Conservation (phyloP, 2,329 filamentous ascomycete genomes). For the Talaromyces sp. region DNA sequence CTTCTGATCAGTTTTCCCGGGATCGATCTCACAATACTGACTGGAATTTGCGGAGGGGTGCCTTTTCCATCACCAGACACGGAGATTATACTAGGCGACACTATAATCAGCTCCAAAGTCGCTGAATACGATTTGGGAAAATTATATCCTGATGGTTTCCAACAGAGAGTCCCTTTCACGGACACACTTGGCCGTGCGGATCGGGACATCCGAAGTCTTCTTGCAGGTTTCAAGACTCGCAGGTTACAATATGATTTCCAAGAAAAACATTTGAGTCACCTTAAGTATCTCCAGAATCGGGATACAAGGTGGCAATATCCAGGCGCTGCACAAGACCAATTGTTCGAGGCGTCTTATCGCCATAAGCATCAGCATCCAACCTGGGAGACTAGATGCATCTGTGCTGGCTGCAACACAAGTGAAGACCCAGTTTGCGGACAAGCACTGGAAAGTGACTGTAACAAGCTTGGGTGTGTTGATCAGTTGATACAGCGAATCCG, state of each 20-base stretch:
- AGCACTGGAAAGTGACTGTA: constrained; percentile 4
- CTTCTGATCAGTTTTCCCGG: constrained; percentile 14
- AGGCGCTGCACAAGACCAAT: constrained; percentile 1
- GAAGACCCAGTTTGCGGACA: neutral
- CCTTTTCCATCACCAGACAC: constrained; percentile 3
- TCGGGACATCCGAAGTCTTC: neutral
- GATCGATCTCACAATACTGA: constrained; percentile 16
- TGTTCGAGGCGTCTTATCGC: constrained; percentile 10
- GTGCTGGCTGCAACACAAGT: neutral
- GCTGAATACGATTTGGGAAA: constrained; percentile 21
- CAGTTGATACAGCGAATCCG: neutral
- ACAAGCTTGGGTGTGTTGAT: neutral
- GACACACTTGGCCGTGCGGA: constrained; percentile 3
- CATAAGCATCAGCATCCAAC: constrained; percentile 1
- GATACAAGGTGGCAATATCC: constrained; percentile 5
- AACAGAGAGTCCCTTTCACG: neutral
- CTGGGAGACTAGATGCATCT: neutral
- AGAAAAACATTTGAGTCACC: neutral
- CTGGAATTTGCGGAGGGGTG: constrained; percentile 18
- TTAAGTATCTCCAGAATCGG: neutral
- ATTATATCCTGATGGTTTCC: constrained; percentile 5
- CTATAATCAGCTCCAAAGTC: constrained; percentile 20
- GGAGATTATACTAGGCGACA: constrained; percentile 21
- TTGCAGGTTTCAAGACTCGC: neutral
- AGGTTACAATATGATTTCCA: neutral